These are phyloP conservation scores for Glycyrrhiza uralensis DNA, from an alignment of 306 rosid genomes.

Conservation along the genomic window DNA sequence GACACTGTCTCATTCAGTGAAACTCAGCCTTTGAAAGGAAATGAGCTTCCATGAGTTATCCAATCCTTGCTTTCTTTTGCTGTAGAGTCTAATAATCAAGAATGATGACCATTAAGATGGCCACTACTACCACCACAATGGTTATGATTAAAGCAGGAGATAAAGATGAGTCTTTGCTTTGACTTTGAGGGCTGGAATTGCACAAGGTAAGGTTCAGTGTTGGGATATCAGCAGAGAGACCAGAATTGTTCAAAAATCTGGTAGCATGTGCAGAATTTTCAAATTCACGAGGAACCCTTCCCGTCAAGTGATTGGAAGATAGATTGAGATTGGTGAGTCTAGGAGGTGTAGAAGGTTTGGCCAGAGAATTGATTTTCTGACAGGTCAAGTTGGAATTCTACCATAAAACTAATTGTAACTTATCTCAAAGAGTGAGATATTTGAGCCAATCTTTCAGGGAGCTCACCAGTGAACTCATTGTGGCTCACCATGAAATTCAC, in stretches of 20 bases:
- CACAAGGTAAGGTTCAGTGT: conserved; percentile 37
- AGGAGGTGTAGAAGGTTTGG: conserved; percentile 33
- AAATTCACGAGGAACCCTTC: conserved; percentile 48
- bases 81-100: conserved; percentile 23
- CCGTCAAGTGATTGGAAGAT: conserved; percentile 48
- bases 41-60: conserved; percentile 59
- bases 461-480: conserved; percentile 54
- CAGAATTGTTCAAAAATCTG: conserved; percentile 70
- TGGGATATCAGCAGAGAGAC: conserved; percentile 47
- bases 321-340: conserved; percentile 31
- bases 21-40: conserved; percentile 61
- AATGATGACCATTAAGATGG: conserved; percentile 13
- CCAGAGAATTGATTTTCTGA: conserved; percentile 70
- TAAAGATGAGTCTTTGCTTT: conserved; percentile 39
- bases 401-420: conserved; percentile 57
- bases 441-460: conserved; percentile 48
- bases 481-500: conserved; percentile 20
- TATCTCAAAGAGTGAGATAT: conserved; percentile 43
- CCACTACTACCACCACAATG: conserved; percentile 7
- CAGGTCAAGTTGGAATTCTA: conserved; percentile 59
- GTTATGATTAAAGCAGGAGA: conserved; percentile 49
- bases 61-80: conserved; percentile 31
- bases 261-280: conserved; percentile 34
- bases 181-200: conserved; percentile 11
- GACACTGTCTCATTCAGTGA: conserved; percentile 50